Conservation (phyloP, 1,139 yeast genomes). For the Nadsonia commutata region DNA sequence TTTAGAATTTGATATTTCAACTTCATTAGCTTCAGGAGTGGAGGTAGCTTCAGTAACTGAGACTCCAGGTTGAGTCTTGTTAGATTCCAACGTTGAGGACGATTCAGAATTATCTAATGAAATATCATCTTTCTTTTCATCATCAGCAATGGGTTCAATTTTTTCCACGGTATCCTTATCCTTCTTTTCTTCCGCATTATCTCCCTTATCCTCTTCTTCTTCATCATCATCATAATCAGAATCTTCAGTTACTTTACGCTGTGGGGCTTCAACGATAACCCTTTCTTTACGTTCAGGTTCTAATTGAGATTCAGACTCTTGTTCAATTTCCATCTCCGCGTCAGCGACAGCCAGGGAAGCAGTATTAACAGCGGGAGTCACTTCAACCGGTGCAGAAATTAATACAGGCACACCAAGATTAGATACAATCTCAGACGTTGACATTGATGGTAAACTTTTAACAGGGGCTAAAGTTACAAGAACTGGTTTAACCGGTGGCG, state of each 20-base stretch:
- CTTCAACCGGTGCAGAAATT: not conserved
- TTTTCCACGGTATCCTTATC: not conserved
- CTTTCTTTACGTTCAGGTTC: not conserved
- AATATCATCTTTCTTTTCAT: not conserved
- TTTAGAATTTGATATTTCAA: not conserved
- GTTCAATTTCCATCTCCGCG: not conserved
- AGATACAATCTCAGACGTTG: too few species aligned
- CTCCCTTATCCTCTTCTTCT: constrained; percentile 11
- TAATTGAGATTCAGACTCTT: not conserved
- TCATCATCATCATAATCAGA: constrained; percentile 69
- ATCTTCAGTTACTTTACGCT: constrained; percentile 68
- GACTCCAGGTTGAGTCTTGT: too few species aligned
- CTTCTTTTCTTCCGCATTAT: not conserved
- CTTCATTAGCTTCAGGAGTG: not conserved
- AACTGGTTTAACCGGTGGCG: too few species aligned
- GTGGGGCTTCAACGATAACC: constrained; percentile 42
- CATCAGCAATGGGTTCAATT: not conserved
- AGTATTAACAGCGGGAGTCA: not conserved
- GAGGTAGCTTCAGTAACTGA: too few species aligned
- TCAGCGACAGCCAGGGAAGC: constrained; percentile 6
- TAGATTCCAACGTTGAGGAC: too few species aligned
- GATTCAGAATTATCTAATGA: too few species aligned
- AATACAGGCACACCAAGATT: too few species aligned
- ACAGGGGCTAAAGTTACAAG: too few species aligned
- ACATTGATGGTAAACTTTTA: too few species aligned